These are phyloP conservation scores for Neckera pumila DNA, from an alignment of 225 moss, liverwort and hornwort genomes.

Conservation along the genomic window DNA sequence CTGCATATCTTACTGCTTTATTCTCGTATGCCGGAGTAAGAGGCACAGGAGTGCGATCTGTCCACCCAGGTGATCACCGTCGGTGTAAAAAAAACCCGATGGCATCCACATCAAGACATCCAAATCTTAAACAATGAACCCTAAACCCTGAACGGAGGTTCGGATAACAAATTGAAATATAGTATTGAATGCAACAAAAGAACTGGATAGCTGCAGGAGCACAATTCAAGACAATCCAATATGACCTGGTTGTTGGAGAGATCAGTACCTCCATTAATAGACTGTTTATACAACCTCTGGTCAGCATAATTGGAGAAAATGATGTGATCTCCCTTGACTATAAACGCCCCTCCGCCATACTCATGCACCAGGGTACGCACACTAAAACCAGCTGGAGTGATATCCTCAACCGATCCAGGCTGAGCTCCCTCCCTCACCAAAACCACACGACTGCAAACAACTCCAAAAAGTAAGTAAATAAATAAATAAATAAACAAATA, in stretches of 20 bases:
- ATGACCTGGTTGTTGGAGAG: background rate
- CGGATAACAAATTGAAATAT: background rate
- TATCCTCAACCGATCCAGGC: slow-evolving; percentile 51
- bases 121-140: background rate
- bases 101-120: background rate
- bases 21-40: slow-evolving; percentile 57
- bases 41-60: slow-evolving; percentile 61
- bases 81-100: background rate
- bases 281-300: slow-evolving; percentile 78
- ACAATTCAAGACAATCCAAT: background rate
- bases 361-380: slow-evolving; percentile 78
- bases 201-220: background rate
- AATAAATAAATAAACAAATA: background rate
- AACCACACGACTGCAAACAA: slow-evolving; percentile 52
- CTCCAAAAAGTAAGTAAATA: background rate
- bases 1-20: slow-evolving; percentile 63
- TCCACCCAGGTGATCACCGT: background rate
- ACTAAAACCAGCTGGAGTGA: slow-evolving; percentile 64
- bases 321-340: slow-evolving; percentile 38
- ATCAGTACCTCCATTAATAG: slow-evolving; percentile 52
- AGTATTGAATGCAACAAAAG: background rate
- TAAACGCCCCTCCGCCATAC: slow-evolving; percentile 78
- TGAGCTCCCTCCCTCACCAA: slow-evolving; percentile 56
- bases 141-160: background rate
- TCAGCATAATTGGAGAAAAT: slow-evolving; percentile 82